phyloP scores from a whole-genome alignment of 306 rosid genomes.

The Comarum palustre region DNA sequence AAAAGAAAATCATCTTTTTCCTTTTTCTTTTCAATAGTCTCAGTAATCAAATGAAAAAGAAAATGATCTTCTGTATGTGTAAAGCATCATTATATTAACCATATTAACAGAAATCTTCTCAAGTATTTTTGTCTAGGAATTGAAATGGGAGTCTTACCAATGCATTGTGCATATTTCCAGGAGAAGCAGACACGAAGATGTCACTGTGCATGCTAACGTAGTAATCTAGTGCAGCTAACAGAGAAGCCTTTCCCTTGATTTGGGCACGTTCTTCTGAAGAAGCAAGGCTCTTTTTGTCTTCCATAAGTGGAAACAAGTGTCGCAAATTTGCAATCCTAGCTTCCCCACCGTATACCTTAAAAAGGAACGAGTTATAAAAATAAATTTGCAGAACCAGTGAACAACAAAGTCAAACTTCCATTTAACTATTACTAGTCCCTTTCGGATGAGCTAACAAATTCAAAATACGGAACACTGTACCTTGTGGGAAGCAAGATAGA shows the following conservation, averaged over 20 bases:
- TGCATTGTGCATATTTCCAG: conserved; percentile 99
- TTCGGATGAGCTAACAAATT: conserved; percentile 9
- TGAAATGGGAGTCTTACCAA: conserved; percentile 53
- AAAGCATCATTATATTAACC: no score
- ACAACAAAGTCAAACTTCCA: conserved; percentile 13
- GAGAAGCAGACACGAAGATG: conserved; percentile 94
- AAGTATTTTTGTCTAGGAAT: neutral
- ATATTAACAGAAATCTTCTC: neutral
- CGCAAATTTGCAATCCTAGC: conserved; percentile 80
- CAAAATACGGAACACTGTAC: conserved; percentile 39
- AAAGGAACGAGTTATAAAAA: conserved; percentile 14
- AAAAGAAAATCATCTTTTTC: no score
- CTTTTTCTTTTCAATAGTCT: no score
- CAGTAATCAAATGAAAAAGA: no score
- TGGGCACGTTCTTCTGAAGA: conserved; percentile 58
- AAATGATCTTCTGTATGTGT: neutral
- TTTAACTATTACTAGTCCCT: neutral
- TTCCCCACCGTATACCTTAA: conserved; percentile 90
- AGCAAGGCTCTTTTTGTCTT: conserved; percentile 88
- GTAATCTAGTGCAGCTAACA: conserved; percentile 91
- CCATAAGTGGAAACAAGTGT: conserved; percentile 79
- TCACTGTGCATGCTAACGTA: conserved; percentile 87
- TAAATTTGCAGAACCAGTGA: conserved; percentile 15
- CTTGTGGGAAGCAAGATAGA: conserved; percentile 99
- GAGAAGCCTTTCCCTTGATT: conserved; percentile 92